Evolutionary conservation across 305 asterid species (phyloP), one percentile per base, ranked within the genome.

Genomic region (Fraxinus angustifolia): DNA sequence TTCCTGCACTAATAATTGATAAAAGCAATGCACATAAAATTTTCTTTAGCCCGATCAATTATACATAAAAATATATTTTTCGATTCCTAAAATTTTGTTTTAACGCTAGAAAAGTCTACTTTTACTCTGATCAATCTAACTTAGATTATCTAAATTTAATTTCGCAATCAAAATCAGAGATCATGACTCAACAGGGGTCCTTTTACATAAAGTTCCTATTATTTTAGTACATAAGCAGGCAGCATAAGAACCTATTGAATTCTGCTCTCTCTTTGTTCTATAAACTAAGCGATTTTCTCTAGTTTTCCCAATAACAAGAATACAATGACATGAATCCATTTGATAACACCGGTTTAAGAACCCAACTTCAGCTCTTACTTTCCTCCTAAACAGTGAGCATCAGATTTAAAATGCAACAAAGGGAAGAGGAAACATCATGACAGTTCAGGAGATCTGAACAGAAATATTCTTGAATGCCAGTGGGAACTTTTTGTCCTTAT

Each of bases 381-480:
- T 8, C 72, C 2, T 21, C 36, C 11, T 30, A n/a, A 21, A 28
- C 36, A 17, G 36, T 68, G 19, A 67, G 38, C 19, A 68, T 30
- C 10, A 10, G 40, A 31, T 30, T 28, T 68, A 33, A 31, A 33
- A 33, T 71, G 48, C 48, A 31, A 36, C 75, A n/a, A 71, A 6
- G 28, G 48, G 23, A 71, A 33, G 26, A 71, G 45, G 75, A 70
- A 67, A 33, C 75, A 33, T 16, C 5, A 7, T 16, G 23, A 71
- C 75, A 31, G 75, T 33, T 71, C 45, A 60, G 75, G 75, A 71
- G 75, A 19, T 71, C 11, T 71, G 74, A 30, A 68, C 74, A 28
- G 35, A 67, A 28, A 67, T 28, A 12, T 11, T 67, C 21, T 10
- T 14, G 36, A 68, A 68, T 68, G 74, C 74, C 74, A 30, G n/a